Base-by-base conservation (phyloP, 2,329 filamentous ascomycete genomes). In the Hypoxylon sp. region DNA sequence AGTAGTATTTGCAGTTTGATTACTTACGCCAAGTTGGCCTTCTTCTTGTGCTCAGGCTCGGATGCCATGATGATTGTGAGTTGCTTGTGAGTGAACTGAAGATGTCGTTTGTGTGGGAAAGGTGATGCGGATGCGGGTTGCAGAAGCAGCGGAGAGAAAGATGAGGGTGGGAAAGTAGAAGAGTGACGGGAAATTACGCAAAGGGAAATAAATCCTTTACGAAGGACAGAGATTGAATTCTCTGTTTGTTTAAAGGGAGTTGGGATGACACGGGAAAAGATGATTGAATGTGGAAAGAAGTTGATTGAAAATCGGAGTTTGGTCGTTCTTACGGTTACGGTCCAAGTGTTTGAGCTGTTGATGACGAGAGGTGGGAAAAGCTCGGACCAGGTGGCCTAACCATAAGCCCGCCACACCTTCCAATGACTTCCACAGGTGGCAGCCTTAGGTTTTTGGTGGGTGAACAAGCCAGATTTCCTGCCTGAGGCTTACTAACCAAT, bases 1-100 rank as follows among this genome's bases (percentile, higher is more conserved):
- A 40, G 8, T 25, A 2, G 23, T 35, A n/a, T 9, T 34, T 30
- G 34, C 19, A 19, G 11, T 9, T 13, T 46, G 44, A 16, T 51
- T 15, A 76, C 89, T 71, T 83, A 93, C 90, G 84, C 82, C 74
- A 93, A 73, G 75, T 93, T 89, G 73, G 87, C 87, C 86, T 91
- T 91, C 78, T 87, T 87, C 84, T 91, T 91, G 66, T 85, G 79
- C 55, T 89, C 81, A 57, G 84, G 83, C 70, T 89, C 84, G 62
- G 84, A 74, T 73, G 87, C 84, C 89, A 91, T 91, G 63, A 75
- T 88, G 82, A 63, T 63, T 57, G 55, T 37, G 57, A n/a, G n/a
- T n/a, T n/a, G n/a, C n/a, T n/a, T 53, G 16, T 41, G 29, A 40
- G 44, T 51, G 51, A n/a, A n/a, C n/a, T n/a, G n/a, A n/a, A n/a